Evolutionary conservation across 441 rosid species (phyloP), one percentile per base, ranked within the genome.

Genomic region (Gossypium lobatum): DNA sequence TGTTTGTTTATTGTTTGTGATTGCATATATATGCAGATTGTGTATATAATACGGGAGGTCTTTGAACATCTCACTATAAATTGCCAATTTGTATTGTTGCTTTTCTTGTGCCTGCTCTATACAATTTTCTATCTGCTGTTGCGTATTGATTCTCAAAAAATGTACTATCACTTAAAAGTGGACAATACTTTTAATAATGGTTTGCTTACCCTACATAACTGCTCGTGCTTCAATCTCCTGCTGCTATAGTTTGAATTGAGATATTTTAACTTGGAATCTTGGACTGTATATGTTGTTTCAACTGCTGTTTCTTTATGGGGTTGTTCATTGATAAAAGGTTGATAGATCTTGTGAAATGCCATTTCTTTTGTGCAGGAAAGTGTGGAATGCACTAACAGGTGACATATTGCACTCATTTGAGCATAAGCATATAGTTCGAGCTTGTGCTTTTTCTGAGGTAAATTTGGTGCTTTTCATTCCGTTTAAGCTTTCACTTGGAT

Each of bases 341-440:
- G 37, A 46, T 57, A 23, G 14, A 14, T 45, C 18, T 28, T 42
- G 53, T 64, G 53, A 18, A 42, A 39, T 64, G 31, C 0, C 11
- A n/a, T n/a, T n/a, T n/a, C n/a, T 66, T 48, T 1, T n/a, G 1
- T 46, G n/a, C 93, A 95, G 99, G 80, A 95, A 90, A 85, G 77
- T 95, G 37, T 95, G 99, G 98, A 95, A 95, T 81, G 98, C 99
- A n/a, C 86, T 95, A 80, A 88, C 95, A 0, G 99, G 99, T 6
- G 95, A 93, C 81, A 93, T 75, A 65, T 76, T 95, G 77, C 99
- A 93, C 75, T 95, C 97, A 26, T 95, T 95, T 81, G 99, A 93
- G 61, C 98, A 95, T 83, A 95, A 89, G 81, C 98, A 95, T 80
- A 95, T 95, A 73, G 98, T 95, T 78, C 88, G 98, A 69, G 97